A percentile compares a stretch with the other conserved stretches of the same genome.
Evolutionary conservation across 331 rosid genomes (phyloP).

Genomic region (Telfairia occidentalis): DNA sequence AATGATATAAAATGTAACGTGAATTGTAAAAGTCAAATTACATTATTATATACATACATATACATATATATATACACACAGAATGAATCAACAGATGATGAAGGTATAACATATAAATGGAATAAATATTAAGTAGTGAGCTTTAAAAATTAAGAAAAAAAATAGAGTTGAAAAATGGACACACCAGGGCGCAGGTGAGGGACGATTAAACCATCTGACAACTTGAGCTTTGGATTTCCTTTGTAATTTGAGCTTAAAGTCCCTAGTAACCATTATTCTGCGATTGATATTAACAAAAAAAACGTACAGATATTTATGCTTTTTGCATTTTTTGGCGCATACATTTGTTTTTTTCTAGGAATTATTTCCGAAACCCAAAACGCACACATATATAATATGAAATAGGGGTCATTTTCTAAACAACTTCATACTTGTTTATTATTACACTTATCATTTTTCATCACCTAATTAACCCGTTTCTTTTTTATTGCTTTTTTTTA

Average conservation of each 20-base stretch:
- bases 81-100: neutral
- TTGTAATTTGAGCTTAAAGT: neutral
- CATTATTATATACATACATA: neutral
- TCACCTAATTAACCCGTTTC: too few species aligned
- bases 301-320: neutral
- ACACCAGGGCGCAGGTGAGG: neutral
- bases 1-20: too few species aligned
- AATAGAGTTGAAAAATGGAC: neutral
- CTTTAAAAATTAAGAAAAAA: neutral
- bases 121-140: neutral
- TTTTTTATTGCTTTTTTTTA: too few species aligned
- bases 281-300: neutral
- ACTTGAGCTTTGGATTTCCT: neutral
- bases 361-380: neutral
- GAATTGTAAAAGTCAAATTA: neutral
- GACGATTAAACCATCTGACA: neutral
- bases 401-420: neutral
- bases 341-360: neutral
- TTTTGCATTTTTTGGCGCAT: neutral
- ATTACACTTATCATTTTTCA: too few species aligned
- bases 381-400: neutral
- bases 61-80: too few species aligned
- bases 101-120: neutral
- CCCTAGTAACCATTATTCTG: constrained; percentile 2
- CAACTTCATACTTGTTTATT: too few species aligned